Evolutionary conservation across 2,329 filamentous ascomycete species (phyloP), one percentile per base, ranked within the genome.

Genomic region (Pestalotiopsis sp.): DNA sequence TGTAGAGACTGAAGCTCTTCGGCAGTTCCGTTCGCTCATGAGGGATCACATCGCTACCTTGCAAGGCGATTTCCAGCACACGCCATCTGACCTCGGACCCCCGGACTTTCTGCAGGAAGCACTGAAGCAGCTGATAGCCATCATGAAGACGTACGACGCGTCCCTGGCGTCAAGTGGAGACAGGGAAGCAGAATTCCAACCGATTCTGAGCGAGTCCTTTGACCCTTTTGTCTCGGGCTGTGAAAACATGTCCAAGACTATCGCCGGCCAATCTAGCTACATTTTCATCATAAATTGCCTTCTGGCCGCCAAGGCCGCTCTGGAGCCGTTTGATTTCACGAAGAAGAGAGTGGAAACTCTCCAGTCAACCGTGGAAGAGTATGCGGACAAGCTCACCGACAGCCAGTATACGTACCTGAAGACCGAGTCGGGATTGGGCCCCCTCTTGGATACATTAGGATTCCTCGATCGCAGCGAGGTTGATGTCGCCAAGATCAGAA

Each of bases 81-180:
- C 90, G 2, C 90, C 94, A 1, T 81, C 87, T n/a, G 90, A 97
- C 75, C 85, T 97, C 2, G 89, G 89, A 0, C 90, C 93, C 0
- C 95, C 95, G 0, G 87, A 91, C 17, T 98, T 98, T 80, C 82
- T 98, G 0, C 84, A 90, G 49, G 92, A 97, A 68, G 91, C 94
- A 5, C 84, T 99, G 1, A 91, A 94, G 72, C 92, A 93, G 73
- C 84, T 99, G 9, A 88, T 86, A 45, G 86, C 89, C 5, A 91
- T 98, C 65, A 92, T 97, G 85, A 93, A 92, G 77, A 96, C 92
- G 23, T 95, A 95, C 76, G 94, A 97, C 73, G 92, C 92, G 1
- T 97, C 95, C 0, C 83, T 96, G 27, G 88, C 91, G 2, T 81
- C 87, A 2, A 80, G 84, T 1, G 81, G 85, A 9, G 85, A 89